phyloP scores from a whole-genome alignment of 106 monocot species.

The Agapanthus africanus region DNA sequence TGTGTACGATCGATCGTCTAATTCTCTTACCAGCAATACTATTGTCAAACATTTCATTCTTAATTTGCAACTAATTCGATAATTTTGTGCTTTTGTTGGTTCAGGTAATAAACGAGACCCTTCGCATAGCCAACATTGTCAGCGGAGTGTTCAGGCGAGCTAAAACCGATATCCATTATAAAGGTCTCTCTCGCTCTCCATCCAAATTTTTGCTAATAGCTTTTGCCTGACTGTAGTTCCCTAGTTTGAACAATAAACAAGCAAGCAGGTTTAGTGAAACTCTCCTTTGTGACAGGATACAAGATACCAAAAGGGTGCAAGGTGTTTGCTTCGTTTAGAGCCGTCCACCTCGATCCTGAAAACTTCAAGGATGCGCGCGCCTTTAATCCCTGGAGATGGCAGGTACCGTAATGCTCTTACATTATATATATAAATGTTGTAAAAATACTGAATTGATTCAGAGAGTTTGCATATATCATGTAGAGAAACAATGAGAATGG shows the following conservation, averaged over 20 bases:
- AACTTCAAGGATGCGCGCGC: slow-evolving; percentile 63
- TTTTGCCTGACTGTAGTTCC: no score
- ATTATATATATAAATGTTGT: no score
- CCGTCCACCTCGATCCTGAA: slow-evolving; percentile 62
- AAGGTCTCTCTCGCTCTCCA: slow-evolving; percentile 38
- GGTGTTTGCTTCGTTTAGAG: slow-evolving; percentile 79
- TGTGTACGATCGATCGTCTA: slow-evolving; percentile 31
- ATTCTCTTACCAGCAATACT: background rate
- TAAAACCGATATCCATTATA: slow-evolving; percentile 56
- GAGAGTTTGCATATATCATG: background rate
- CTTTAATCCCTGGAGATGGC: slow-evolving; percentile 96
- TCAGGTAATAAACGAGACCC: slow-evolving; percentile 92
- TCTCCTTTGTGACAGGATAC: slow-evolving; percentile 33
- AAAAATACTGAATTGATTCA: no score
- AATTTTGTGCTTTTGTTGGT: background rate
- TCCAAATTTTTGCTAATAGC: no score
- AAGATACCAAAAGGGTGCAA: slow-evolving; percentile 90
- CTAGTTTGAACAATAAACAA: no score
- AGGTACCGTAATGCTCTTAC: slow-evolving; percentile 29
- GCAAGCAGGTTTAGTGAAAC: no score
- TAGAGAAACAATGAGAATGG: slow-evolving; percentile 20
- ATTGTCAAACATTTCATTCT: no score
- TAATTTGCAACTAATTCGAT: background rate
- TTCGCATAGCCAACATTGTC: slow-evolving; percentile 77
- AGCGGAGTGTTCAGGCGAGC: slow-evolving; percentile 87